Evolutionary conservation across 306 rosid species (phyloP).

Genomic region (Fragaria nilgerrensis): DNA sequence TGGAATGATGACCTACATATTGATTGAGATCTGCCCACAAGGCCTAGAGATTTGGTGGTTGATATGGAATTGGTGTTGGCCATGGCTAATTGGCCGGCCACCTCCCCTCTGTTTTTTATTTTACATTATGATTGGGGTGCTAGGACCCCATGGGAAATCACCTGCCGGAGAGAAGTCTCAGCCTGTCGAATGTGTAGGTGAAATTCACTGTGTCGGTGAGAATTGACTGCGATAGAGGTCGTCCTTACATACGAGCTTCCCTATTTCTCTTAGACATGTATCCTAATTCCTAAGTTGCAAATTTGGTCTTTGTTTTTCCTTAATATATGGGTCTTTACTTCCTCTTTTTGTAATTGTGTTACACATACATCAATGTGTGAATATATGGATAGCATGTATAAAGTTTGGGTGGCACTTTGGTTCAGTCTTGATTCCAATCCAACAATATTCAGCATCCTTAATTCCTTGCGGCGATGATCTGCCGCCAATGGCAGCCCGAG

Average conservation of each 20-base stretch:
- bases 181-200: background rate
- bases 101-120: background rate
- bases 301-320: no score
- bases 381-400: no score
- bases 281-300: no score
- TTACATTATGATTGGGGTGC: background rate
- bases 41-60: slow-evolving; percentile 27
- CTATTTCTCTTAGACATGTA: no score
- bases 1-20: background rate
- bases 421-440: no score
- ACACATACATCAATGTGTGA: no score
- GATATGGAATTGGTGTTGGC: background rate
- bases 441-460: no score
- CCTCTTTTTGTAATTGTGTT: no score
- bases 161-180: background rate
- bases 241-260: background rate
- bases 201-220: slow-evolving; percentile 2
- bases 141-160: background rate
- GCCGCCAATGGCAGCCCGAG: no score
- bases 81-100: slow-evolving; percentile 5
- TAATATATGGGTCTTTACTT: no score
- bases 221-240: background rate
- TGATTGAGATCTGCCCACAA: slow-evolving; percentile 10
- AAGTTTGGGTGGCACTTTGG: no score
- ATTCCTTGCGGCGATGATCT: no score